Base-by-base conservation (phyloP, 371 early-diverging fungal species). In the Rhizopus microsporus region DNA sequence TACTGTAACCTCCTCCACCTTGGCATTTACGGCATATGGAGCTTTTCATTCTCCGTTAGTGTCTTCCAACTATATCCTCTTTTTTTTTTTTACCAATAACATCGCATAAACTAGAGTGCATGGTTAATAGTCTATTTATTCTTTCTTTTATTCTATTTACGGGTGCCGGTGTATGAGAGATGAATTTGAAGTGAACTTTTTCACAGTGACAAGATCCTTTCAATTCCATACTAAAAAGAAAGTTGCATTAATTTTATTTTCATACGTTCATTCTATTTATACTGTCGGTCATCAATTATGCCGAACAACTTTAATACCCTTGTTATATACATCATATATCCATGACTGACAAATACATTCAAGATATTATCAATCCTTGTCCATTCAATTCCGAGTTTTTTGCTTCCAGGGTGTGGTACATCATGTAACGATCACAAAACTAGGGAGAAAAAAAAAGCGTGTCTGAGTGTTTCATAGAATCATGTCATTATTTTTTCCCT, bases 141-240 rank as follows among this genome's bases (percentile, higher is more conserved):
- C 6, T 30, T 9, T 7, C 17, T 30, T 4, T 7, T 45, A 12
- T 32, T n/a, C 4, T 34, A 56, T 65, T 69, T 71, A 80, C 80
- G 0, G 77, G 77, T 1, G 59, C 56, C 30, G 75, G 74, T 7
- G 76, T 76, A 54, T 76, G 57, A 10, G 69, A 70, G 0, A 58
- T 43, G 1, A 77, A 71, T 33, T 59, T 75, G 39, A 77, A 77
- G 4, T 49, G 52, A 7, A 71, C 70, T 57, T 73, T 77, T 54
- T 62, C 80, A 55, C 80, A 80, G 45, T 80, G 80, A 50, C 80
- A 80, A 51, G 80, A 80, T 29, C 80, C 80, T 63, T 73, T 60
- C 12, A 80, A 56, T 49, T 80, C 77, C 80, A 80, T 80, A n/a
- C 16, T 54, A 13, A 10, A 30, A 42, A 5, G n/a, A 33, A 30